These are phyloP conservation scores for Ophiostoma sp. DNA, from an alignment of 2,329 filamentous ascomycete genomes.

Conservation along the genomic window DNA sequence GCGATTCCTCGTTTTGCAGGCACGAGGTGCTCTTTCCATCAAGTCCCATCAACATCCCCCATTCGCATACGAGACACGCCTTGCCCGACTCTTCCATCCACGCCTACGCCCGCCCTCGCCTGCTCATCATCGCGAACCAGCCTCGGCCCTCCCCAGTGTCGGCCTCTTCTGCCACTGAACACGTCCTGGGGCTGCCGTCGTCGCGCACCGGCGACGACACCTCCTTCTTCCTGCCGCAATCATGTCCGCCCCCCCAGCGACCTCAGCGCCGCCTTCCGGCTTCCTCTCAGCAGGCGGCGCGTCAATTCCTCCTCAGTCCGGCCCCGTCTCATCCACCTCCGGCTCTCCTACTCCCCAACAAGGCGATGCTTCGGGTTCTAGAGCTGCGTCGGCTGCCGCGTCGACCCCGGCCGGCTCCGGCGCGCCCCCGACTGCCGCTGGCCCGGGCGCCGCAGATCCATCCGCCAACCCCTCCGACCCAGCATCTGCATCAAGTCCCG, in stretches of 20 bases:
- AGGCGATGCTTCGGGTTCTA: neutral
- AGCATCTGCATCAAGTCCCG: constrained; percentile 8
- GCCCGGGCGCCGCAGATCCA: neutral
- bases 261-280: constrained; percentile 28
- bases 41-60: constrained; percentile 18
- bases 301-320: constrained; percentile 17
- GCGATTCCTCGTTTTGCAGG: constrained; percentile 25
- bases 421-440: neutral
- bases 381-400: neutral
- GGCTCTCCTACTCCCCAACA: constrained; percentile 5
- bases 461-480: neutral
- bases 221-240: constrained; percentile 27
- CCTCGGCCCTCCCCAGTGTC: constrained; percentile 8
- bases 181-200: constrained; percentile 28
- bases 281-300: constrained; percentile 19
- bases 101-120: neutral
- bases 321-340: constrained; percentile 11
- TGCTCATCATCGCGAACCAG: constrained; percentile 16
- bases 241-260: constrained; percentile 43
- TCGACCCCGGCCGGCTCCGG: constrained; percentile 6
- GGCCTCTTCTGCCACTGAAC: neutral
- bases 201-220: constrained; percentile 36
- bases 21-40: constrained; percentile 13
- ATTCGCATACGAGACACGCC: neutral
- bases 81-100: too few species aligned